These are phyloP conservation scores for Irineochytrium annulatum DNA, from an alignment of 192 early-diverging fungal genomes.

Conservation along the genomic window DNA sequence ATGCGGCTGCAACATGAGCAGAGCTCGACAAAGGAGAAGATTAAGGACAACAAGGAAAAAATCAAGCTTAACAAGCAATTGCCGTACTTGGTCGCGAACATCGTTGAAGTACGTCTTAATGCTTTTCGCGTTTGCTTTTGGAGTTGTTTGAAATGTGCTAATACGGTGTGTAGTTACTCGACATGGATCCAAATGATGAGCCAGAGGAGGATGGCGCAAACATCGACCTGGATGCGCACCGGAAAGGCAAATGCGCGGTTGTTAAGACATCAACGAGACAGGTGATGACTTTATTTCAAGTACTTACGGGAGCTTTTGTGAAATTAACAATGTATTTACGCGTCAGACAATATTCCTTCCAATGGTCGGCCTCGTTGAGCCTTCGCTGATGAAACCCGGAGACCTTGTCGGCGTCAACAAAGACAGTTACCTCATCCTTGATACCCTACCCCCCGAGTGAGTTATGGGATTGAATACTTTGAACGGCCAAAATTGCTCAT, in stretches of 20 bases:
- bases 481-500: not conserved
- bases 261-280: conserved; percentile 93
- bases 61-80: conserved; percentile 97
- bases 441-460: conserved; percentile 93
- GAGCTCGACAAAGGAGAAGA: conserved; percentile 78
- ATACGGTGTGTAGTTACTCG: conserved; percentile 69
- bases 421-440: conserved; percentile 92
- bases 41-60: conserved; percentile 98
- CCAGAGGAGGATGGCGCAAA: conserved; percentile 94
- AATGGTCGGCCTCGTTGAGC: conserved; percentile 92
- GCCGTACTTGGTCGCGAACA: conserved; percentile 93
- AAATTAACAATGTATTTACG: not conserved
- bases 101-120: conserved; percentile 75
- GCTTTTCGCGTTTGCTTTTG: too few species aligned
- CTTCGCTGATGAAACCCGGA: conserved; percentile 82
- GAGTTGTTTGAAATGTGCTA: not conserved
- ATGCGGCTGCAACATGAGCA: conserved; percentile 88
- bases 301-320: not conserved
- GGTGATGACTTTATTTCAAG: conserved; percentile 39
- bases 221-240: conserved; percentile 85
- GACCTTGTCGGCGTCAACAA: conserved; percentile 98
- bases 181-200: conserved; percentile 86
- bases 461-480: not conserved
- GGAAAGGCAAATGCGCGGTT: conserved; percentile 95
- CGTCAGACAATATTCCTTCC: conserved; percentile 90